A percentile compares a stretch with the other conserved stretches of the same genome.
Conservation (phyloP, 495 filamentous ascomycete genomes). For the Penicillium alfredii region DNA sequence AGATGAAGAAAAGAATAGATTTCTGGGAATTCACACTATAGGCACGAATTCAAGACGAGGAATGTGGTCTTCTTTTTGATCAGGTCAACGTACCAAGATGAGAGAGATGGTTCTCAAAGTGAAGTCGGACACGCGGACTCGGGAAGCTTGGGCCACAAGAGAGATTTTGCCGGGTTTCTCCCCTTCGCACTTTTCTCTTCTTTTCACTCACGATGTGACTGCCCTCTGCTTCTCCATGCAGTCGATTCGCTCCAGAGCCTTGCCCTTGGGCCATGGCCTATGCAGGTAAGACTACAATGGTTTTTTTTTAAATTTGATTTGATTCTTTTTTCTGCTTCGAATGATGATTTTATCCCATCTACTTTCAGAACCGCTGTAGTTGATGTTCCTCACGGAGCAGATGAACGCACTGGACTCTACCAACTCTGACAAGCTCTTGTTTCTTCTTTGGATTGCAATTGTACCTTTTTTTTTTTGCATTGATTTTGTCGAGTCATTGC, state of each 20-base stretch:
- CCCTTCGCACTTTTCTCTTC: slow-evolving; percentile 18
- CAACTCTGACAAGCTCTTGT: slow-evolving; percentile 20
- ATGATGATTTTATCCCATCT: slow-evolving; percentile 48
- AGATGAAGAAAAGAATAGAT: no score
- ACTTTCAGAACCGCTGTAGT: slow-evolving; percentile 92
- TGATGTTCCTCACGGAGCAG: slow-evolving; percentile 55
- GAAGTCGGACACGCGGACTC: no score
- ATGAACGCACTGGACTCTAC: slow-evolving; percentile 36
- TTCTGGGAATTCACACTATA: no score
- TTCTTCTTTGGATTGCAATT: no score
- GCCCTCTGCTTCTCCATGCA: slow-evolving; percentile 24
- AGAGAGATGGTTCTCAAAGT: slow-evolving; percentile 16
- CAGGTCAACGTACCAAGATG: no score
- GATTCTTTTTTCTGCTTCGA: slow-evolving; percentile 11
- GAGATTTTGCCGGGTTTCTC: slow-evolving; percentile 17
- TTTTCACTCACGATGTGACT: slow-evolving; percentile 19
- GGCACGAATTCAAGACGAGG: no score
- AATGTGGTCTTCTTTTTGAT: no score
- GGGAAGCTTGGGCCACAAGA: slow-evolving; percentile 33
- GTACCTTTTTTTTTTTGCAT: slow-evolving; percentile 9
- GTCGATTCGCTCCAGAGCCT: slow-evolving; percentile 32
- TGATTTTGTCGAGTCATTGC: slow-evolving; percentile 6
- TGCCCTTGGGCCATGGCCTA: slow-evolving; percentile 21
- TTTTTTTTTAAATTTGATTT: slow-evolving; percentile 4
- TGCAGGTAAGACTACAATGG: slow-evolving; percentile 31